Evolutionary conservation across 2,329 filamentous ascomycete genomes (phyloP).

Genomic region (Proliferodiscus dingleyae): DNA sequence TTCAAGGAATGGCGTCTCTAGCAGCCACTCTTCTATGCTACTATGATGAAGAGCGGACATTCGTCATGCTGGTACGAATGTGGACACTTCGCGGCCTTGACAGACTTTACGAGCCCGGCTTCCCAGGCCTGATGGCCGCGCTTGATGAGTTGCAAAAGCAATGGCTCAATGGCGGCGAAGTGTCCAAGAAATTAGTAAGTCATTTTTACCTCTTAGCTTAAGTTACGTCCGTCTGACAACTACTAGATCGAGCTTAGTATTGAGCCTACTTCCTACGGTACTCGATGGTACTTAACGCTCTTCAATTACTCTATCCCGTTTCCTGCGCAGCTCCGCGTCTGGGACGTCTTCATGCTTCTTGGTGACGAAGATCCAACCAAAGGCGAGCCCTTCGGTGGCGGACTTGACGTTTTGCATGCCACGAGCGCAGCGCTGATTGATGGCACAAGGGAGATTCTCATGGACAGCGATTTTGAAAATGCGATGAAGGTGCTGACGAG

Average conservation of each 20-base stretch:
- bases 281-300: conserved; percentile 92
- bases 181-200: conserved; percentile 75
- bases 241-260: conserved; percentile 71
- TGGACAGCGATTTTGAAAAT: conserved; percentile 95
- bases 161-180: conserved; percentile 75
- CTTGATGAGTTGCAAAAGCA: conserved; percentile 77
- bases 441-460: conserved; percentile 78
- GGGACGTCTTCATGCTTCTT: conserved; percentile 96
- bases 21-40: conserved; percentile 92
- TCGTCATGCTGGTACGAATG: conserved; percentile 93
- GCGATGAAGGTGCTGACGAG: conserved; percentile 95
- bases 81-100: conserved; percentile 87
- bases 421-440: conserved; percentile 86
- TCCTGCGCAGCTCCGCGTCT: conserved; percentile 86
- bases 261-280: conserved; percentile 87
- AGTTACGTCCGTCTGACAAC: conserved; percentile 14
- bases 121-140: conserved; percentile 80
- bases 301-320: conserved; percentile 98
- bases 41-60: conserved; percentile 90
- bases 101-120: conserved; percentile 76
- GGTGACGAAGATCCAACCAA: conserved; percentile 58
- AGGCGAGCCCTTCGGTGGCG: conserved; percentile 48
- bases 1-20: conserved; percentile 94
- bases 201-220: background rate
- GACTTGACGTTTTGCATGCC: conserved; percentile 84